Conservation (phyloP, 495 filamentous ascomycete species). For the Baudoinia panamericana region DNA sequence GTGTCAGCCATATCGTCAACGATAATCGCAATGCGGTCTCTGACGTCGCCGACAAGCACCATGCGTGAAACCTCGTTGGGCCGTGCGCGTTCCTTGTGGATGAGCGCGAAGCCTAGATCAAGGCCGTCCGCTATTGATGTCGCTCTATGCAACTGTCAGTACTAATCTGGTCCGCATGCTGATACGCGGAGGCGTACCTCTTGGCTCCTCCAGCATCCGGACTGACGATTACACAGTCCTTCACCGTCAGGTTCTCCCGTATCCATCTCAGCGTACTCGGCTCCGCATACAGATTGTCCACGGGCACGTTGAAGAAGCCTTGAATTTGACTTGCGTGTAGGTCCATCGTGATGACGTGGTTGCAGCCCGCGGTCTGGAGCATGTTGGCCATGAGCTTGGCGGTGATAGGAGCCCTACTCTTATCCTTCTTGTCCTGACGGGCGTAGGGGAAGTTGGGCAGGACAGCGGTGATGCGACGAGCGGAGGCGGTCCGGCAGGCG, state of each 20-base stretch:
- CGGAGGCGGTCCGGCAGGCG: conserved; percentile 93
- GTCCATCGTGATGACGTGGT: conserved; percentile 68
- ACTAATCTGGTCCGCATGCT: not conserved
- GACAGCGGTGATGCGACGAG: conserved; percentile 78
- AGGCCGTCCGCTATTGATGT: conserved; percentile 94
- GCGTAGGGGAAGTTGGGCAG: conserved; percentile 97
- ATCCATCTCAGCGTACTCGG: conserved; percentile 87
- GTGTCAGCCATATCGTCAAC: conserved; percentile 78
- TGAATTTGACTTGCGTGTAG: conserved; percentile 90
- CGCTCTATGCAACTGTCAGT: conserved; percentile 40
- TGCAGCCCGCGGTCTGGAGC: conserved; percentile 80
- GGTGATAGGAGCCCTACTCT: conserved; percentile 78
- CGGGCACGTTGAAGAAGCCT: conserved; percentile 97
- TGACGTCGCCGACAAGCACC: conserved; percentile 62
- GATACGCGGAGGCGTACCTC: conserved; percentile 44
- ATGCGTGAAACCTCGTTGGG: conserved; percentile 94
- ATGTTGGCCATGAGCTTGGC: conserved; percentile 96
- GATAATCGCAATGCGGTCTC: conserved; percentile 51
- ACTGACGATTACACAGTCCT: conserved; percentile 86
- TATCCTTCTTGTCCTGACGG: conserved; percentile 99
- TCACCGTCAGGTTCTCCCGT: conserved; percentile 65
- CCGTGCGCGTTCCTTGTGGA: conserved; percentile 92
- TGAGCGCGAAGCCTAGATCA: conserved; percentile 90
- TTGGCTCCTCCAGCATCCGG: conserved; percentile 96
- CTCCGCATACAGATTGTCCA: conserved; percentile 94